Base-by-base conservation (phyloP, 2,329 filamentous ascomycete species). In the Trichoderma sp. region DNA sequence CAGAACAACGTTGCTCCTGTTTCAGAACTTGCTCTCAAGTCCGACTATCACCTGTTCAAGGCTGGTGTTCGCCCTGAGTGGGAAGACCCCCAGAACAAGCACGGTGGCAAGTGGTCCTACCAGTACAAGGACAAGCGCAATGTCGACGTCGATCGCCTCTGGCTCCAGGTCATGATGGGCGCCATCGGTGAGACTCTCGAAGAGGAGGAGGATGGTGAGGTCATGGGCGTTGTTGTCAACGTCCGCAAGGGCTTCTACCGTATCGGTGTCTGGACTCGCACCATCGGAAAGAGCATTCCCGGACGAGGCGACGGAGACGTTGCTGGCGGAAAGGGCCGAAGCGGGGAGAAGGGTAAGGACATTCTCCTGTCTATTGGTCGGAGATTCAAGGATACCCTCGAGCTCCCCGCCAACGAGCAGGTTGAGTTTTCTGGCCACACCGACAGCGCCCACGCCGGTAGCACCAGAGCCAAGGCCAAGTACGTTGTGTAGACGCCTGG, bases 31-130 rank as follows among this genome's bases (percentile, higher is more conserved):
- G 93, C 95, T 58, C 91, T 97, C 80, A 99, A 99, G 87, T 97
- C 96, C 80, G 96, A 99, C 83, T 99, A 99, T 85, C 97, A 99
- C 81, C 92, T 99, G 58, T 99, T 99, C 92, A 99, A 99, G 88
- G 92, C 92, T 78, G 95, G 95, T 75, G 93, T 99, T 74, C 93
- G 96, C 75, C 96, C 96, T 43, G 97, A 99, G 85, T 99, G 96
- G 96, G 96, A 99, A 84, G 96, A 99, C 81, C 88, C 90, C 30
- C 94, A 98, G 86, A 99, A 99, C 87, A 99, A 98, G 89, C 94
- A 98, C 82, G 96, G 96, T 77, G 96, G 96, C 84, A 98, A 98
- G 85, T 99, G 96, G 96, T 95, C 95, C 30, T 98, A 97, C 85
- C 92, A 93, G 79, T 98, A 97, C 91, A 97, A 97, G 87, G 94